phyloP scores from a whole-genome alignment of 2,329 filamentous ascomycete species.

The Teratosphaeria gauchensis region DNA sequence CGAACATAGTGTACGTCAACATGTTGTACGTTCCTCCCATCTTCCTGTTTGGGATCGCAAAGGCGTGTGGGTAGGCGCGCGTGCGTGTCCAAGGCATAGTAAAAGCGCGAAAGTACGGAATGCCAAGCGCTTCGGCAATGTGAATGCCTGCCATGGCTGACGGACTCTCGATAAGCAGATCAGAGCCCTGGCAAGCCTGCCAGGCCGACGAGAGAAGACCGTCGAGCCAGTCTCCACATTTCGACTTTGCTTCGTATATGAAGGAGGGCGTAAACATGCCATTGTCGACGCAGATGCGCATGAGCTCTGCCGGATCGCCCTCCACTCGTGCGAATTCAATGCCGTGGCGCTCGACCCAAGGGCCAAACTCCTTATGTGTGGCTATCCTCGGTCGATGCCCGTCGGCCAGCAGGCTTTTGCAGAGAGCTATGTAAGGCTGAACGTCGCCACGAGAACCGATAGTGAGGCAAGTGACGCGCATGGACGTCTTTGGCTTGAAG shows the following conservation, averaged over 20 bases:
- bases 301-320: conserved; percentile 86
- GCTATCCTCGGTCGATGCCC: conserved; percentile 82
- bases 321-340: conserved; percentile 85
- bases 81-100: conserved; percentile 99
- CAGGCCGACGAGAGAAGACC: conserved; percentile 75
- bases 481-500: conserved; percentile 71
- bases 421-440: conserved; percentile 93
- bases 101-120: conserved; percentile 95
- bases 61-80: conserved; percentile 90
- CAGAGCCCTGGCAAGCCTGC: conserved; percentile 72
- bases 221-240: conserved; percentile 92
- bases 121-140: conserved; percentile 82
- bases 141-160: conserved; percentile 97
- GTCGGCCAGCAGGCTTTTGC: conserved; percentile 79
- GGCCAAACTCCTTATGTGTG: conserved; percentile 81
- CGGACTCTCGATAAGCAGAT: conserved; percentile 88
- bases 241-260: conserved; percentile 72
- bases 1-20: conserved; percentile 91
- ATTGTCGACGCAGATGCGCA: conserved; percentile 92
- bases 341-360: conserved; percentile 83
- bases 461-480: conserved; percentile 85
- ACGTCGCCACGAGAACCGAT: conserved; percentile 95
- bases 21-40: conserved; percentile 95
- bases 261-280: conserved; percentile 95
- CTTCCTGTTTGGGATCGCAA: conserved; percentile 84